Evolutionary conservation across 148 eudicot species (phyloP).

Genomic region (Dysphania ambrosioides): DNA sequence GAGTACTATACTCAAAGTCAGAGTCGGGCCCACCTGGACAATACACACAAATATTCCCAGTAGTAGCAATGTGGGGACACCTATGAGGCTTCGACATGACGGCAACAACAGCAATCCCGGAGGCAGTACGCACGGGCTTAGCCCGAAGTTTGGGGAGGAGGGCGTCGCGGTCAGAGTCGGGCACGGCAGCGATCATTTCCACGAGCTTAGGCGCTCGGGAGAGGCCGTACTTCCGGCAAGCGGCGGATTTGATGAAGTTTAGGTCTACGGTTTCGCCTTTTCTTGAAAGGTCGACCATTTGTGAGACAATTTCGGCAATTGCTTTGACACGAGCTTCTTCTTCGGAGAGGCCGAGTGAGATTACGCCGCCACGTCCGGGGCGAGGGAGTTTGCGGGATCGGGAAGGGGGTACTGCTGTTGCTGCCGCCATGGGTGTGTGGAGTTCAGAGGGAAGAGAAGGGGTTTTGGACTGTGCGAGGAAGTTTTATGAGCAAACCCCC

Average conservation of each 20-base stretch:
- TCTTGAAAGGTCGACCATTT: constrained; percentile 65
- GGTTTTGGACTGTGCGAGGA: neutral
- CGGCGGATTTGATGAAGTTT: constrained; percentile 81
- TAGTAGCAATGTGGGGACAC: constrained; percentile 94
- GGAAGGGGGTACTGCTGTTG: constrained; percentile 26
- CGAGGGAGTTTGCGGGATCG: constrained; percentile 67
- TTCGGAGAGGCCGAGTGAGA: constrained; percentile 46
- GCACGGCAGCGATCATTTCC: constrained; percentile 94
- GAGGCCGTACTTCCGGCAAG: constrained; percentile 91
- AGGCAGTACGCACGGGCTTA: constrained; percentile 89
- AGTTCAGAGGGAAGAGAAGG: neutral
- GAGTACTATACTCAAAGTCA: constrained; percentile 98
- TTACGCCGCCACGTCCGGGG: constrained; percentile 92
- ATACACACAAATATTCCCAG: constrained; percentile 95
- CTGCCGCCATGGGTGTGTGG: constrained; percentile 44
- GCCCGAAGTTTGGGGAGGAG: constrained; percentile 80
- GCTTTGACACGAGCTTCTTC: constrained; percentile 91
- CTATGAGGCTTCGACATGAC: constrained; percentile 99
- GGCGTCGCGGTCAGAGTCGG: constrained; percentile 66
- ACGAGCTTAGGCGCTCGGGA: constrained; percentile 87
- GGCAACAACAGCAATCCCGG: constrained; percentile 94
- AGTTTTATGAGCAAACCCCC: neutral
- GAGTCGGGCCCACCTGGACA: constrained; percentile 99
- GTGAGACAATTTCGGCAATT: constrained; percentile 78
- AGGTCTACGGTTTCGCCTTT: constrained; percentile 74